Percentiles rank a stretch among this genome's conserved stretches.
Conservation (phyloP, 768 basidiomycete genomes). For the Mrakia gelida region DNA sequence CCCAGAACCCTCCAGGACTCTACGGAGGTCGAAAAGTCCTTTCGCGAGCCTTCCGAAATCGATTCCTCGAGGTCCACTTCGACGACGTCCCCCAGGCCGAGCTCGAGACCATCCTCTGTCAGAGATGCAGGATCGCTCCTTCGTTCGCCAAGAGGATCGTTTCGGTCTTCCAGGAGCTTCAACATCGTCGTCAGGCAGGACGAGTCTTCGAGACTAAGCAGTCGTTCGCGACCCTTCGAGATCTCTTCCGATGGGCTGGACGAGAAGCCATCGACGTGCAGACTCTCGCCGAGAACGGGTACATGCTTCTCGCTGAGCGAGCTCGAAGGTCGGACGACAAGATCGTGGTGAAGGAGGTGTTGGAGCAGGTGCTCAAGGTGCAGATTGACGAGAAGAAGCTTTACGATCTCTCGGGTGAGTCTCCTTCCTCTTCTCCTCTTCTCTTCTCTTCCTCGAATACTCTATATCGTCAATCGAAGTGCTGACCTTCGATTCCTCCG, state of each 20-base stretch:
- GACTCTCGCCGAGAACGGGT: slow-evolving; percentile 90
- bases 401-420: slow-evolving; percentile 52
- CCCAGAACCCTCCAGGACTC: slow-evolving; percentile 93
- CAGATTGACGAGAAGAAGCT: slow-evolving; percentile 65
- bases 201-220: slow-evolving; percentile 97
- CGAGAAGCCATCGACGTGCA: slow-evolving; percentile 84
- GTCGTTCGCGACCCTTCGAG: slow-evolving; percentile 91
- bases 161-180: slow-evolving; percentile 83
- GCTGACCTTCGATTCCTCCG: neutral
- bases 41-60: slow-evolving; percentile 92
- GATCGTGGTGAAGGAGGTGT: slow-evolving; percentile 80
- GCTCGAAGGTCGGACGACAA: slow-evolving; percentile 81
- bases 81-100: slow-evolving; percentile 93
- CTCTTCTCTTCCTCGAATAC: neutral
- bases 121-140: slow-evolving; percentile 86
- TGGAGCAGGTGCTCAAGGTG: slow-evolving; percentile 85
- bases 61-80: slow-evolving; percentile 96
- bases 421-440: slow-evolving; percentile 31
- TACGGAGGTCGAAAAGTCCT: slow-evolving; percentile 93
- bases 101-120: slow-evolving; percentile 86
- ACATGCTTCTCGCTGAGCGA: slow-evolving; percentile 94
- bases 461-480: too few relatives aligned
- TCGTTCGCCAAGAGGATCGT: slow-evolving; percentile 90
- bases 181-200: slow-evolving; percentile 80
- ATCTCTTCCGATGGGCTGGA: slow-evolving; percentile 95